These are phyloP conservation scores for Scheffersomyces cryptocercus DNA, from an alignment of 1,139 yeast species.

Conservation along the genomic window DNA sequence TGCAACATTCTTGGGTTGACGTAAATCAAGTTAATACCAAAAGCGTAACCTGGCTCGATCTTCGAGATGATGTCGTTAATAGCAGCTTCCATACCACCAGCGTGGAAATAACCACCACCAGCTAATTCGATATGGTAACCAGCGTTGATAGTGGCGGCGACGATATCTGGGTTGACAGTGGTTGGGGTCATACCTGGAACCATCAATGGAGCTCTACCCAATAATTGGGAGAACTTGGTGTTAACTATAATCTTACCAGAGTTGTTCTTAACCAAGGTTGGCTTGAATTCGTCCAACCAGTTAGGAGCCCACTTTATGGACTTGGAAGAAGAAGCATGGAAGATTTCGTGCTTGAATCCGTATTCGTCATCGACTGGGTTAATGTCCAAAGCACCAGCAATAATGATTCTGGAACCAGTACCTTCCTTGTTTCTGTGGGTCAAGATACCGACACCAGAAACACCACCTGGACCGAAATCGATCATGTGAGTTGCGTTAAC, in stretches of 20 bases:
- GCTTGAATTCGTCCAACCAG: slow-evolving; percentile 89
- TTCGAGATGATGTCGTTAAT: slow-evolving; percentile 66
- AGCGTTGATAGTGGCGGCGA: slow-evolving; percentile 89
- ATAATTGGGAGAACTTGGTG: slow-evolving; percentile 87
- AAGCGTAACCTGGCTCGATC: slow-evolving; percentile 82
- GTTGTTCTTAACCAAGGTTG: slow-evolving; percentile 74
- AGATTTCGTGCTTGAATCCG: slow-evolving; percentile 94
- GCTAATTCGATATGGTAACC: slow-evolving; percentile 98
- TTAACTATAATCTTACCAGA: slow-evolving; percentile 80
- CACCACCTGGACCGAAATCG: slow-evolving; percentile 99
- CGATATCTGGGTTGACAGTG: slow-evolving; percentile 91
- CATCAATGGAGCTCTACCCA: slow-evolving; percentile 95
- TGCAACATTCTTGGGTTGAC: slow-evolving; percentile 97
- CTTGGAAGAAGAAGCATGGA: slow-evolving; percentile 59
- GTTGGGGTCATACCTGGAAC: slow-evolving; percentile 99
- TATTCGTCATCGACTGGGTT: slow-evolving; percentile 67
- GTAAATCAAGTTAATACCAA: slow-evolving; percentile 88
- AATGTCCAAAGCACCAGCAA: slow-evolving; percentile 87
- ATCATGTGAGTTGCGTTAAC: slow-evolving; percentile 83
- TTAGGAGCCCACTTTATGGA: slow-evolving; percentile 81
- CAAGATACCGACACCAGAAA: slow-evolving; percentile 92
- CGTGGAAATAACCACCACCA: slow-evolving; percentile 95
- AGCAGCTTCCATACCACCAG: slow-evolving; percentile 71
- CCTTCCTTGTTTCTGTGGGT: slow-evolving; percentile 98
- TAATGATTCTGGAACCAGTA: slow-evolving; percentile 91